phyloP scores from a whole-genome alignment of 2,329 filamentous ascomycete species.

The Clathrospora elynae region DNA sequence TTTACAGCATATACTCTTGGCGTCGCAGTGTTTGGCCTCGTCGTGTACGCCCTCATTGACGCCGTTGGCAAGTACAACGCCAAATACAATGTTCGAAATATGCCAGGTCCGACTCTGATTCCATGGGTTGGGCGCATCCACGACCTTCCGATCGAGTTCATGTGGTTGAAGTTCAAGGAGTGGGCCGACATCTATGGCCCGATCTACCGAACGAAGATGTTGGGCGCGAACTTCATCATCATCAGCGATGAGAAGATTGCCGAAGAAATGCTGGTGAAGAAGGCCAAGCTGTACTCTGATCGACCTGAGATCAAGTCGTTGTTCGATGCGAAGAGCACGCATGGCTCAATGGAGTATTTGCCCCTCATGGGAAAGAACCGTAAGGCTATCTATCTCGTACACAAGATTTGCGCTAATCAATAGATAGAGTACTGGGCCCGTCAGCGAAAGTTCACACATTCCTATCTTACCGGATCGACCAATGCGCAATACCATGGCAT shows the following conservation, averaged over 20 bases:
- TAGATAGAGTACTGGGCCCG: constrained; percentile 59
- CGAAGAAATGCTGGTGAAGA: constrained; percentile 59
- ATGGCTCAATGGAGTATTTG: constrained; percentile 62
- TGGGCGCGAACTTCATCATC: constrained; percentile 54
- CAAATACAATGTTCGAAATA: constrained; percentile 42
- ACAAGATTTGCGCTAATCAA: constrained; percentile 13
- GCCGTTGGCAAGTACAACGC: constrained; percentile 45
- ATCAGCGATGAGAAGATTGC: constrained; percentile 59
- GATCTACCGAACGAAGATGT: constrained; percentile 47
- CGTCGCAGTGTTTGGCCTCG: constrained; percentile 48
- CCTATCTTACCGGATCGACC: constrained; percentile 55
- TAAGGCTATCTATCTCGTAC: constrained; percentile 37
- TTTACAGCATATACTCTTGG: constrained; percentile 47
- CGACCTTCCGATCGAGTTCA: constrained; percentile 45
- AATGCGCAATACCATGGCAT: constrained; percentile 54
- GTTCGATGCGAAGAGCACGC: constrained; percentile 60
- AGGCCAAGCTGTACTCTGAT: constrained; percentile 59
- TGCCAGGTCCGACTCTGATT: constrained; percentile 51
- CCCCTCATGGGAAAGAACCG: constrained; percentile 62
- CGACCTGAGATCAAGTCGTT: constrained; percentile 57
- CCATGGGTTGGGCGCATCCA: constrained; percentile 46
- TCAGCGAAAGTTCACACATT: constrained; percentile 59
- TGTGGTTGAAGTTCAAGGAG: constrained; percentile 60
- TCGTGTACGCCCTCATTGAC: constrained; percentile 42
- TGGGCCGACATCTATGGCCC: constrained; percentile 45